Base-by-base conservation (phyloP, 2,329 filamentous ascomycete species). In the Nemania sp. region DNA sequence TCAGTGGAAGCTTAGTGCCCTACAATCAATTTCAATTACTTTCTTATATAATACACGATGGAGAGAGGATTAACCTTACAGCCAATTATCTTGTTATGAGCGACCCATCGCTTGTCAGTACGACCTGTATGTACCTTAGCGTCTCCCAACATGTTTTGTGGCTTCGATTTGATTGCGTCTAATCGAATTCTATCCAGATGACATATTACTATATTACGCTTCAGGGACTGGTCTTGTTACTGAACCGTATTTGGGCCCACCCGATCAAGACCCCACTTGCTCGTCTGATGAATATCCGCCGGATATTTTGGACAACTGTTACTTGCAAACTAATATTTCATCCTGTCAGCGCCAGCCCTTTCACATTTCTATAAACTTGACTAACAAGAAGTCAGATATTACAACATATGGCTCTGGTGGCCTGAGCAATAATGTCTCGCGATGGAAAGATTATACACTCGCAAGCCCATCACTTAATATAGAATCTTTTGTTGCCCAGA, bases 41-140 rank as follows among this genome's bases (percentile, higher is more conserved):
- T 17, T 53, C 50, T 12, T 67, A 65, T 19, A 33, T 66, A 8
- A 59, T 68, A 5, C 57, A 66, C 22, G 64, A 68, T 17, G 65
- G 61, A 3, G 37, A 34, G 23, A 58, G 65, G 14, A 50, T 66
- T 3, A 57, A 57, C 9, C 40, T 62, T 5, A 55, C 51, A 0
- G 44, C 24, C 0, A 46, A 65, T n/a, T 54, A 58, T 33, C 23
- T 33, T 1, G 50, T 66, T 23, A 2, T 3, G 51, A 22, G 3
- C 40, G 44, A 5, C 15, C n/a, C n/a, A 9, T 5, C 8, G 28
- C 9, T 31, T 31, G 3, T 31, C 28, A 5, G 3, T 31, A 9
- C n/a, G 28, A 14, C n/a, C 4, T 12, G 28, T 11, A 14, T 9
- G 4, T 11, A 4, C n/a, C 28, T 9, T 5, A 31, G 28, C n/a